Evolutionary conservation across 768 basidiomycete genomes (phyloP).

Genomic region (Grammothele lineata): DNA sequence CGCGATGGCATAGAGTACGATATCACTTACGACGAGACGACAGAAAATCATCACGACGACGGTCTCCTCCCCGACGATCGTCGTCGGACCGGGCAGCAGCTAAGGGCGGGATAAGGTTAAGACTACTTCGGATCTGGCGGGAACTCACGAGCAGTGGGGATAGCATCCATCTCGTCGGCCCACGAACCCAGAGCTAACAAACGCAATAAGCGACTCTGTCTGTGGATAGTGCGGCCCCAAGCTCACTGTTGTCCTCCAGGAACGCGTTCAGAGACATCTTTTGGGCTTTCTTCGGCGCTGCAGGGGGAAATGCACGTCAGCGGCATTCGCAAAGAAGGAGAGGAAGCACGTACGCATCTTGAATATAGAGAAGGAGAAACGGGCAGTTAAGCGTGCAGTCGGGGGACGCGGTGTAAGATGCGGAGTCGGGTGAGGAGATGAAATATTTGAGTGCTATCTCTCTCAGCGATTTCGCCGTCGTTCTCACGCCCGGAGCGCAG

Average conservation of each 20-base stretch:
- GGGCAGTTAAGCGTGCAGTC: background rate
- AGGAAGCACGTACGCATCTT: constrained; percentile 29
- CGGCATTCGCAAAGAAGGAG: background rate
- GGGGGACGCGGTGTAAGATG: background rate
- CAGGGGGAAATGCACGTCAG: background rate
- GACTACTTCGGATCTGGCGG: constrained; percentile 2
- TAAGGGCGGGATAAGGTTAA: constrained; percentile 14
- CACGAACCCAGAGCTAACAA: constrained; percentile 81
- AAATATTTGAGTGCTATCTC: constrained; percentile 18
- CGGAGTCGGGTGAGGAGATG: background rate
- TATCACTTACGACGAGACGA: constrained; percentile 53
- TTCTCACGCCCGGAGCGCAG: constrained; percentile 14
- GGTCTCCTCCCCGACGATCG: constrained; percentile 51
- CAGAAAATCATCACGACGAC: constrained; percentile 59
- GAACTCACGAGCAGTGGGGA: constrained; percentile 89
- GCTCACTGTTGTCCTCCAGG: constrained; percentile 80
- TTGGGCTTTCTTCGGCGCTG: constrained; percentile 88
- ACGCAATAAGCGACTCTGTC: constrained; percentile 6
- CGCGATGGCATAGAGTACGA: constrained; percentile 3
- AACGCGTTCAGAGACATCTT: constrained; percentile 94
- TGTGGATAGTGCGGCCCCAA: background rate
- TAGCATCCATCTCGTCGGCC: constrained; percentile 96
- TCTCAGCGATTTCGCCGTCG: background rate
- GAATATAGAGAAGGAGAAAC: constrained; percentile 2
- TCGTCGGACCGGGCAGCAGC: constrained; percentile 71